A percentile compares a stretch with the other conserved stretches of the same genome.
Conservation (phyloP, 208 protist species). For the Trypanosoma melophagium region DNA sequence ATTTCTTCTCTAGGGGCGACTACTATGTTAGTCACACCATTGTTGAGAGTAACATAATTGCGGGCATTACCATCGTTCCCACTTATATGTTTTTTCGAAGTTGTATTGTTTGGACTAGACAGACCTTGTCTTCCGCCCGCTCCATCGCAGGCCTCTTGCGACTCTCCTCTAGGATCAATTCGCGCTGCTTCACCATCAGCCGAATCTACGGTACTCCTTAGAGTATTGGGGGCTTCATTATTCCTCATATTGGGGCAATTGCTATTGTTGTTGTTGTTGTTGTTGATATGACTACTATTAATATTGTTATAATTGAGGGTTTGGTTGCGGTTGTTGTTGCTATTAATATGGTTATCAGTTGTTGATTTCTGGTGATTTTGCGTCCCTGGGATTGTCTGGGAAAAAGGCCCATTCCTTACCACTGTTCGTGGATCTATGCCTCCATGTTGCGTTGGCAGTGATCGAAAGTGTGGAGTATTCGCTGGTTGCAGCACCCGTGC, state of each 20-base stretch:
- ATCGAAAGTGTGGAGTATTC: background rate
- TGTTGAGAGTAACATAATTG: background rate
- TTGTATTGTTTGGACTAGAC: too few species aligned
- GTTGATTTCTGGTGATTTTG: background rate
- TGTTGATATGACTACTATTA: background rate
- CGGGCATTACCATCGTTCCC: too few species aligned
- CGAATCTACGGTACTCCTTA: background rate
- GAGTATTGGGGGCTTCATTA: too few species aligned
- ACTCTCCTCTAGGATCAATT: too few species aligned
- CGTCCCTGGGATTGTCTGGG: background rate
- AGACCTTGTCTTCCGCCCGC: too few species aligned
- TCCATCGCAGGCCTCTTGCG: too few species aligned
- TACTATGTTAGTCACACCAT: background rate
- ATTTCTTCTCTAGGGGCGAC: background rate
- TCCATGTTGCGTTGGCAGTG: background rate
- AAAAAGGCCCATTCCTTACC: background rate
- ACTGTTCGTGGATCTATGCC: background rate
- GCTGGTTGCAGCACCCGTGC: constrained; percentile 41
- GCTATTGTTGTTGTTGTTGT: constrained; percentile 4
- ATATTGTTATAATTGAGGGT: background rate
- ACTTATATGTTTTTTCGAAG: too few species aligned
- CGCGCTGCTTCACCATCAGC: background rate
- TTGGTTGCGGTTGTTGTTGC: background rate
- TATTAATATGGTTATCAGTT: background rate
- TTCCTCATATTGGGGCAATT: too few species aligned